Base-by-base conservation (phyloP, 768 basidiomycete genomes). In the Phylloporus arenicola region DNA sequence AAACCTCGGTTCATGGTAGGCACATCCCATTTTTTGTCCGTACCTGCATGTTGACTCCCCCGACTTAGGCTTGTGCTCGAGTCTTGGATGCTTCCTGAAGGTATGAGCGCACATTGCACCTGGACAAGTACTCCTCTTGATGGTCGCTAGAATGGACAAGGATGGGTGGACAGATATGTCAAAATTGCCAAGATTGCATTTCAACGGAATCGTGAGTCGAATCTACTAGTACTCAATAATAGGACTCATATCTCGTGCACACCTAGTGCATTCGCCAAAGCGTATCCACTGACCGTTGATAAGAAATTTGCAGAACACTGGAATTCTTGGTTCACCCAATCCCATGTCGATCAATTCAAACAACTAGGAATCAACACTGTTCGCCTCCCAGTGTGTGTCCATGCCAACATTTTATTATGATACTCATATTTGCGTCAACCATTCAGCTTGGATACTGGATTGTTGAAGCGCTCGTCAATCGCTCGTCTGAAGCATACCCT, bases 371-470 rank as follows among this genome's bases (percentile, higher is more conserved):
- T 90, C 55, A 90, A 91, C 58, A 85, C 85, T 16, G 84, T 86
- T 53, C 81, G 88, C 29, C 72, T 90, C 57, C 88, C 88, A 1
- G 86, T 87, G 57, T 51, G 82, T 48, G 50, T 24, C 13, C 14
- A 16, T 13, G 2, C 5, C 14, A 20, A 10, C 5, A 11, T 38
- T 19, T 0, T 24, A n/a, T 22, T 20, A 5, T 31, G 6, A 10
- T 40, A 33, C 43, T 40, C 34, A 52, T 14, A 7, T 7, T n/a
- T 10, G 1, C n/a, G 3, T 41, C 11, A 11, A 43, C 35, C 13
- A 11, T 52, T 39, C 35, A 88, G 86, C 78, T 90, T 35, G 88
- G 88, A 0, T 91, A 84, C 62, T 91, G 88, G 88, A 82, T 90
- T 42, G 70, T 91, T 8, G 88, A 91, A 61, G 74, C 72, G 3